These are phyloP conservation scores for Talaromyces amestolkiae DNA, from an alignment of 2,329 filamentous ascomycete genomes.

Conservation along the genomic window DNA sequence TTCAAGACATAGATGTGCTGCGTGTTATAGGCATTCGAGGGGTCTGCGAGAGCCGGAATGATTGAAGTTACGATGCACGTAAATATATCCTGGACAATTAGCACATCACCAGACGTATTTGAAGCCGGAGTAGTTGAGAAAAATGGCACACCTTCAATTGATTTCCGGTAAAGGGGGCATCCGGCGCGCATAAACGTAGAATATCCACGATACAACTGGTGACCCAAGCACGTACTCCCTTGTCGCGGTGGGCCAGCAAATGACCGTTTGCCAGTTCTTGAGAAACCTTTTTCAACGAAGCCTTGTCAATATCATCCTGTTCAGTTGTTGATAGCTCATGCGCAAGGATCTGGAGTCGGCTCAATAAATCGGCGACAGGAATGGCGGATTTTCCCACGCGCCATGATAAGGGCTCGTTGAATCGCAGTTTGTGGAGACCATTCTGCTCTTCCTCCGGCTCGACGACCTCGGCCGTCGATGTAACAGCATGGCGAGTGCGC, in stretches of 20 bases:
- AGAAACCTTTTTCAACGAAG: slow-evolving; percentile 80
- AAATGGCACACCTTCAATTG: slow-evolving; percentile 73
- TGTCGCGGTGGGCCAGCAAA: slow-evolving; percentile 86
- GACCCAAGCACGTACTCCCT: slow-evolving; percentile 84
- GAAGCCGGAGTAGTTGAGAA: slow-evolving; percentile 1
- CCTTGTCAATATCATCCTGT: slow-evolving; percentile 77
- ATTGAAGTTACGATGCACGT: slow-evolving; percentile 79
- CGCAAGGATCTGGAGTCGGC: slow-evolving; percentile 74
- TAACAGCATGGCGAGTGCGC: slow-evolving; percentile 42
- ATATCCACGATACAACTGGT: slow-evolving; percentile 91
- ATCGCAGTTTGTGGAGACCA: slow-evolving; percentile 57
- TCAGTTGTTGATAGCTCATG: slow-evolving; percentile 82
- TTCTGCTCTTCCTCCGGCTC: slow-evolving; percentile 33
- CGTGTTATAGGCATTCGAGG: slow-evolving; percentile 83
- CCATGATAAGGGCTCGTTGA: slow-evolving; percentile 86
- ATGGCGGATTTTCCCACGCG: slow-evolving; percentile 81
- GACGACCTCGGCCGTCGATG: slow-evolving; percentile 32
- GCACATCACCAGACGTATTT: neutral
- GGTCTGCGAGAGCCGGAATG: slow-evolving; percentile 79
- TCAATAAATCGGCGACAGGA: slow-evolving; percentile 74
- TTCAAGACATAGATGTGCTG: slow-evolving; percentile 90
- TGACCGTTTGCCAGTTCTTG: slow-evolving; percentile 80
- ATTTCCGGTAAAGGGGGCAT: slow-evolving; percentile 86
- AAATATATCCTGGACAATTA: slow-evolving; percentile 74
- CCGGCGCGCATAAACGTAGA: slow-evolving; percentile 84